These are phyloP conservation scores for Phaeotremella fagi DNA, from an alignment of 768 basidiomycete genomes.

Conservation along the genomic window DNA sequence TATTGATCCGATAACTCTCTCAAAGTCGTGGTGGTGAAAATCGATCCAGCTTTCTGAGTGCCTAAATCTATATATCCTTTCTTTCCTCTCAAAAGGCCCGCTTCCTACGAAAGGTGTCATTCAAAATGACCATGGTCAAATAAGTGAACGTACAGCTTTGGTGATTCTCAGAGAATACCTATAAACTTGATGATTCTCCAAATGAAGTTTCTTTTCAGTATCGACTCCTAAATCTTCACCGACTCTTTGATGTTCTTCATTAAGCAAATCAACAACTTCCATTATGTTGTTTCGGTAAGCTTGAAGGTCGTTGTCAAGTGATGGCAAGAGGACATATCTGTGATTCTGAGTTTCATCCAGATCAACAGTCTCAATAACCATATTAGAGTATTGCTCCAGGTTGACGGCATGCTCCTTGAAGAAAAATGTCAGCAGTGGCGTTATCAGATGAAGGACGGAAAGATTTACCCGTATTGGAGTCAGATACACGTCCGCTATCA, in stretches of 20 bases:
- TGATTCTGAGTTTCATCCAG: slow-evolving; percentile 69
- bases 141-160: slow-evolving; percentile 64
- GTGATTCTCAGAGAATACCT: slow-evolving; percentile 91
- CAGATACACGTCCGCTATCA: slow-evolving; percentile 68
- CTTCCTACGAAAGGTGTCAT: slow-evolving; percentile 58
- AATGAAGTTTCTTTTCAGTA: slow-evolving; percentile 88
- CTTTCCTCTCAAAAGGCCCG: slow-evolving; percentile 60
- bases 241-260: slow-evolving; percentile 68
- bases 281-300: slow-evolving; percentile 64
- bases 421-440: background rate
- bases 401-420: slow-evolving; percentile 63
- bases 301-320: slow-evolving; percentile 74
- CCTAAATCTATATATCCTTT: slow-evolving; percentile 76
- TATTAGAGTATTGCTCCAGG: slow-evolving; percentile 75
- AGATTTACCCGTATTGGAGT: slow-evolving; percentile 57
- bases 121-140: background rate
- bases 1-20: slow-evolving; percentile 70
- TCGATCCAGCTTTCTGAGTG: slow-evolving; percentile 77
- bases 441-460: background rate
- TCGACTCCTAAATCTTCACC: slow-evolving; percentile 72
- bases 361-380: slow-evolving; percentile 95
- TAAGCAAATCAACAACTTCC: slow-evolving; percentile 70
- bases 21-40: slow-evolving; percentile 75
- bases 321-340: slow-evolving; percentile 85
- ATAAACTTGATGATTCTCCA: slow-evolving; percentile 83